phyloP scores from a whole-genome alignment of 106 monocot species.

The Dioscorea zingiberensis region DNA sequence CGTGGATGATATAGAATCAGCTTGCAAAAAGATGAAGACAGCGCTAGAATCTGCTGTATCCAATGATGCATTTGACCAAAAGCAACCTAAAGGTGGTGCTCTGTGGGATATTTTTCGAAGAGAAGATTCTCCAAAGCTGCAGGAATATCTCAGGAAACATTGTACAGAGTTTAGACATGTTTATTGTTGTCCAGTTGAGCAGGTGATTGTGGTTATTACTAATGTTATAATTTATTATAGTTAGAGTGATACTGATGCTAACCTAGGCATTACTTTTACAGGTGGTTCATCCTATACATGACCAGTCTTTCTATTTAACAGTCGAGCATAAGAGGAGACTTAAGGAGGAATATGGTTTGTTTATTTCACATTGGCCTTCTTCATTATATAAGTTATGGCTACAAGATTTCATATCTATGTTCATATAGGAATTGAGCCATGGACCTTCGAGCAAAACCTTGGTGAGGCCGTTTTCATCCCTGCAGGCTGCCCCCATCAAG shows the following conservation, averaged over 20 bases:
- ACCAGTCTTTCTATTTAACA: constrained; percentile 68
- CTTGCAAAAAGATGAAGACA: not conserved
- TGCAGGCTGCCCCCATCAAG: constrained; percentile 87
- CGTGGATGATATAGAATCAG: not conserved
- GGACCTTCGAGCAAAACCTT: constrained; percentile 85
- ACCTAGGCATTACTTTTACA: constrained; percentile 5
- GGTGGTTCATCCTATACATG: constrained; percentile 71
- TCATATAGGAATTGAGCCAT: constrained; percentile 64
- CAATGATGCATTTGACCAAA: not conserved
- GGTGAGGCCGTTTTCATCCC: constrained; percentile 91
- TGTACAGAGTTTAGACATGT: constrained; percentile 62
- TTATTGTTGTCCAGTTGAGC: constrained; percentile 46
- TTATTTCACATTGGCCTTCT: not conserved
- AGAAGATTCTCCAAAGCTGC: constrained; percentile 57
- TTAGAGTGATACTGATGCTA: not conserved
- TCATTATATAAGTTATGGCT: no score
- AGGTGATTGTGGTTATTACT: constrained; percentile 17
- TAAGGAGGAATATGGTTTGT: constrained; percentile 72
- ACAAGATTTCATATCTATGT: no score
- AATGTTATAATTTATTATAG: not conserved
- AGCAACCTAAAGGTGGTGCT: constrained; percentile 51
- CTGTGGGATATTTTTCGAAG: constrained; percentile 89
- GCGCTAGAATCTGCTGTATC: constrained; percentile 4
- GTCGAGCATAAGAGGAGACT: constrained; percentile 58
- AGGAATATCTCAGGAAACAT: constrained; percentile 63